These are phyloP conservation scores for Leccinellum luteum DNA, from an alignment of 768 basidiomycete genomes.

Conservation along the genomic window DNA sequence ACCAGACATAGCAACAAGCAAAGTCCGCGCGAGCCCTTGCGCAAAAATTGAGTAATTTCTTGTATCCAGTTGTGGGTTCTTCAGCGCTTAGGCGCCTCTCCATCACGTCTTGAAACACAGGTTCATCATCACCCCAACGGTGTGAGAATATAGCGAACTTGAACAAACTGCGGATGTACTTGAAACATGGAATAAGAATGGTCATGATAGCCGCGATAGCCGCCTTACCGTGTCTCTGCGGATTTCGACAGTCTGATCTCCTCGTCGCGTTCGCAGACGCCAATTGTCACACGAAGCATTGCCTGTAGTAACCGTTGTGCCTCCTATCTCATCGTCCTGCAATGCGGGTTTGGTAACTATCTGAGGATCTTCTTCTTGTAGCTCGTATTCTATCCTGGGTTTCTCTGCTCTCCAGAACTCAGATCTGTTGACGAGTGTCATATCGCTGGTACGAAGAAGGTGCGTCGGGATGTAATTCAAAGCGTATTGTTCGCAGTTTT, in stretches of 20 bases:
- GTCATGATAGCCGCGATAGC: neutral
- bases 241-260: neutral
- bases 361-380: neutral
- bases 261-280: neutral
- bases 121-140: constrained; percentile 22
- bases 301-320: neutral
- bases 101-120: constrained; percentile 10
- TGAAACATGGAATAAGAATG: neutral
- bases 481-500: neutral
- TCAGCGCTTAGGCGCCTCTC: neutral
- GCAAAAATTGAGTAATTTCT: constrained; percentile 18
- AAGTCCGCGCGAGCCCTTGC: constrained; percentile 15
- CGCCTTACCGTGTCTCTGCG: constrained; percentile 2
- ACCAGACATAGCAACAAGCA: constrained; percentile 23
- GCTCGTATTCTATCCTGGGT: neutral
- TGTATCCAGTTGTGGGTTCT: constrained; percentile 11
- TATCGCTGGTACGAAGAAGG: constrained; percentile 17
- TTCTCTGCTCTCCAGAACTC: constrained; percentile 14
- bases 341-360: neutral
- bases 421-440: constrained; percentile 9
- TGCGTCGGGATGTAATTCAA: constrained; percentile 19
- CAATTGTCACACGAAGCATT: neutral
- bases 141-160: constrained; percentile 21
- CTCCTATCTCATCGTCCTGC: neutral
- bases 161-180: constrained; percentile 14